These are phyloP conservation scores for Aspergillus calidoustus DNA, from an alignment of 2,329 filamentous ascomycete species.

Conservation along the genomic window DNA sequence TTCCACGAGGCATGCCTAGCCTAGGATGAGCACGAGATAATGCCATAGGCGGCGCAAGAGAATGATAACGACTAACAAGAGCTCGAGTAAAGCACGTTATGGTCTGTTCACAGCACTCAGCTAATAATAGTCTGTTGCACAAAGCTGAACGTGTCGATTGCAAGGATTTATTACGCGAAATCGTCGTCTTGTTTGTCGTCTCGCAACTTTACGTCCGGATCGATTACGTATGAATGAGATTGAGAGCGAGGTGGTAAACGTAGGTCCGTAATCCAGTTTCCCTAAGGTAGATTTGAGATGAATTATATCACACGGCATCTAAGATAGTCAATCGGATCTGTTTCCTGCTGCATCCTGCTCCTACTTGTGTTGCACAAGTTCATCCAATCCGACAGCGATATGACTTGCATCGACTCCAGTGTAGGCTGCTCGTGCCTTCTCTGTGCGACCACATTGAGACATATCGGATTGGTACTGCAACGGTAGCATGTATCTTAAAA, in stretches of 20 bases:
- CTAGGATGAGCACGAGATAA: background rate
- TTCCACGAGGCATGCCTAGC: background rate
- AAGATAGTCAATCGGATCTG: conserved; percentile 2
- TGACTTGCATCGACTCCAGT: conserved; percentile 6
- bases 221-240: background rate
- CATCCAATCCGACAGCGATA: background rate
- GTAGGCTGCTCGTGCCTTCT: background rate
- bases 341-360: background rate
- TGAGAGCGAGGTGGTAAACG: background rate
- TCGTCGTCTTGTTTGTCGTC: conserved; percentile 2
- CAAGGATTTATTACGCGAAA: background rate
- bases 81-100: background rate
- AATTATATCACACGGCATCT: background rate
- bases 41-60: background rate
- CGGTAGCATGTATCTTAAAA: conserved; percentile 4
- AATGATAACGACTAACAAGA: background rate
- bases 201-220: background rate
- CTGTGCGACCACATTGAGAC: background rate
- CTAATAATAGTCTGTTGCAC: background rate
- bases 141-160: background rate
- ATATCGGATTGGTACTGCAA: conserved; percentile 6
- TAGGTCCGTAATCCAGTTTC: background rate
- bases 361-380: conserved; percentile 9
- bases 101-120: background rate
- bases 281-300: background rate